Evolutionary conservation across 352 stramenopile genomes (phyloP), one percentile per base, ranked within the genome.

Genomic region (Phytophthora quininea): DNA sequence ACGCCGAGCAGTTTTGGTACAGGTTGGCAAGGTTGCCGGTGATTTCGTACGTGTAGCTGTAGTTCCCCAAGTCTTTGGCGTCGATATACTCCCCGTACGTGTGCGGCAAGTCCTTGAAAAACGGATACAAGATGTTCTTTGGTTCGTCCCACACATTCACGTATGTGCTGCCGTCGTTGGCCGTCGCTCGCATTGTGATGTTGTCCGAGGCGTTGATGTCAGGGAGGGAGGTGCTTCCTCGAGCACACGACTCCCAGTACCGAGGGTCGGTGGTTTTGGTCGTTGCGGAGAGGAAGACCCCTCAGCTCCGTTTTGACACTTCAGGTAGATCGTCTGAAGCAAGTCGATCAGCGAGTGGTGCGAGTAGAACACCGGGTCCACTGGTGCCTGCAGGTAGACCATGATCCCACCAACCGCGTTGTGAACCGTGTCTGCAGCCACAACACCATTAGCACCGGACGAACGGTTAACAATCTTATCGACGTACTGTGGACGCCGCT

Each of bases 1-100:
- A 73, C 0, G 33, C 30, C 32, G 71, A 68, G 64, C 83, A 91
- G 46, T 82, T 77, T 7, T 61, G 63, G 43, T 82, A 84, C 76
- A 90, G 80, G 57, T 75, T 84, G n/a, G 60, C 57, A 15, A 89
- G 40, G 6, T 61, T 69, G 2, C 79, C 79, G 9, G 65, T 80
- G 51, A 88, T 66, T 3, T 73, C 40, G 71, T 92, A 90, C 40
- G 76, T 74, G 76, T 90, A 91, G 64, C 73, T 90, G 70, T 90
- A 83, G 15, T 69, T 52, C 2, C 75, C 75, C 27, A 90, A 53
- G 48, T 86, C 74, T 46, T 79, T 85, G 10, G 69, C 72, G 46
- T 89, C 83, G 1, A 86, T 59, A 49, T 84, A 83, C n/a, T 81
- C 70, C 0, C 29, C 49, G 62, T 76, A 86, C 6, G 52, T 77